phyloP scores from a whole-genome alignment of 2,329 filamentous ascomycete species.

The Drechslera avenae region DNA sequence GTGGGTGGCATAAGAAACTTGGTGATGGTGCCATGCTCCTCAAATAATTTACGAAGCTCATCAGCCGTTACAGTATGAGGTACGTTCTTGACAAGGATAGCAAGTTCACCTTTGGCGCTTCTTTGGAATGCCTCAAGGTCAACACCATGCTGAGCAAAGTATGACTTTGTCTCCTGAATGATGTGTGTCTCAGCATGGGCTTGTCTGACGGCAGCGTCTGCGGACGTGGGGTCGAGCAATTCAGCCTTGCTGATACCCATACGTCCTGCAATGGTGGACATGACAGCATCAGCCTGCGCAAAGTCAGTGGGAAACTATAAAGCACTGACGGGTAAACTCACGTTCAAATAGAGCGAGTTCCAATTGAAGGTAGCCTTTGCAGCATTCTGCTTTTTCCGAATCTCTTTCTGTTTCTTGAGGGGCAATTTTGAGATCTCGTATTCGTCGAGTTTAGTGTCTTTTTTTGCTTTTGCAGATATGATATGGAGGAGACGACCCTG shows the following conservation, averaged over 20 bases:
- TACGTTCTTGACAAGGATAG: constrained; percentile 94
- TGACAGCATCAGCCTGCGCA: constrained; percentile 87
- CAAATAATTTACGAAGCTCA: constrained; percentile 80
- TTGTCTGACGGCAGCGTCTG: constrained; percentile 93
- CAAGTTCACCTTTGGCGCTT: constrained; percentile 80
- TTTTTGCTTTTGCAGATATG: constrained; percentile 81
- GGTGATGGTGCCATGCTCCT: constrained; percentile 81
- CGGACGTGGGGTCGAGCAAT: constrained; percentile 90
- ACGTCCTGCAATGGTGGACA: constrained; percentile 83
- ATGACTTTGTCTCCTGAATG: constrained; percentile 94
- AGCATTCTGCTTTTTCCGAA: constrained; percentile 82
- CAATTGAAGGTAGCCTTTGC: constrained; percentile 84
- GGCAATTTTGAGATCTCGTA: constrained; percentile 89
- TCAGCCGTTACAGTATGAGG: constrained; percentile 79
- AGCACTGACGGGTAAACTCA: too few relatives aligned
- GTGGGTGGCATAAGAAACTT: constrained; percentile 89
- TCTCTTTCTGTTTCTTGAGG: constrained; percentile 90
- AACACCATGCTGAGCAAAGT: constrained; percentile 85
- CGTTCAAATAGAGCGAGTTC: constrained; percentile 99
- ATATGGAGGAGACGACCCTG: constrained; percentile 92
- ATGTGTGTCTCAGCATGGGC: constrained; percentile 94
- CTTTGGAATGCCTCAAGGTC: constrained; percentile 91
- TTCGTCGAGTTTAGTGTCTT: constrained; percentile 82
- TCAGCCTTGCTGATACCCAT: constrained; percentile 90
- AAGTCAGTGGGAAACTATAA: too few relatives aligned